These are phyloP conservation scores for Lactarius deliciosus DNA, from an alignment of 768 basidiomycete genomes.

Conservation along the genomic window DNA sequence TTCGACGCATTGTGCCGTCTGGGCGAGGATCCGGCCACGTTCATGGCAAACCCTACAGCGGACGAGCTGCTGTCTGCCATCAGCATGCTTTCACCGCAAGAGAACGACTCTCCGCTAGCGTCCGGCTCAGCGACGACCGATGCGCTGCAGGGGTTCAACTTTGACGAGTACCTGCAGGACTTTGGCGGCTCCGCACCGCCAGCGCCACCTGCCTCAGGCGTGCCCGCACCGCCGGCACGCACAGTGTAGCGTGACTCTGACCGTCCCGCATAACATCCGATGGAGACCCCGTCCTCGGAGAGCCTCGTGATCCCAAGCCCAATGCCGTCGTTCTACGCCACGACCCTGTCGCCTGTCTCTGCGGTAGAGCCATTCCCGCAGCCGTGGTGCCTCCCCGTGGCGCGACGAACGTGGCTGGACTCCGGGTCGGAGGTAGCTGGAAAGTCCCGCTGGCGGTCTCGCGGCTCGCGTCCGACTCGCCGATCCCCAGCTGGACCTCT, in stretches of 20 bases:
- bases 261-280: not conserved
- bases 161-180: slow-evolving; percentile 19
- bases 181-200: not conserved
- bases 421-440: slow-evolving; percentile 28
- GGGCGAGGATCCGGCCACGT: slow-evolving; percentile 8
- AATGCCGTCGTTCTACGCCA: slow-evolving; percentile 13
- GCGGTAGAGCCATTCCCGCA: not conserved
- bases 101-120: not conserved
- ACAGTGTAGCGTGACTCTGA: not conserved
- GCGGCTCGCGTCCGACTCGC: not conserved
- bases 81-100: not conserved
- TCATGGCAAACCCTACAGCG: slow-evolving; percentile 6
- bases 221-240: not conserved
- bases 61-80: slow-evolving; percentile 11
- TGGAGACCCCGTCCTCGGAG: not conserved
- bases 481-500: slow-evolving; percentile 3
- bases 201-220: not conserved
- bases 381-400: slow-evolving; percentile 12
- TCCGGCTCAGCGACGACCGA: not conserved
- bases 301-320: not conserved
- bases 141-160: slow-evolving; percentile 4
- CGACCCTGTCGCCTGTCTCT: slow-evolving; percentile 3
- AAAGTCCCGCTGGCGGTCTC: slow-evolving; percentile 12
- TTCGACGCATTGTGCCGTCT: not conserved
- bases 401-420: slow-evolving; percentile 12